A percentile compares a stretch with the other conserved stretches of the same genome.
Conservation (phyloP, 1,284 basidiomycete species). For the Vanrija pseudolonga region DNA sequence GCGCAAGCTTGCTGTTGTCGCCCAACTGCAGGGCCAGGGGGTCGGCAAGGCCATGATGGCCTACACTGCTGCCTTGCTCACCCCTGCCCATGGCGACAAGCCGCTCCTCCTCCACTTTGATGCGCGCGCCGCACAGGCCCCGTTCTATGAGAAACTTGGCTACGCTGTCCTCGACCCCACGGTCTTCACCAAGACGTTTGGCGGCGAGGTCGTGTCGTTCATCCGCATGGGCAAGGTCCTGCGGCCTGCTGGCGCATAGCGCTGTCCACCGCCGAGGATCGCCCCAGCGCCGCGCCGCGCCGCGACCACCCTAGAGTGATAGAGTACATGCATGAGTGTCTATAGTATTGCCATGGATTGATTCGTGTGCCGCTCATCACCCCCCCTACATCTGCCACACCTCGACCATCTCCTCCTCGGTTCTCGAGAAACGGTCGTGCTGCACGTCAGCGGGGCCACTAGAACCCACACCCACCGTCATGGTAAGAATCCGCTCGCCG, state of each 20-base stretch:
- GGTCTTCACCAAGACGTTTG: conserved; percentile 16
- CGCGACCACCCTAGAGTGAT: too few species aligned
- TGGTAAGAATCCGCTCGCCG: conserved; percentile 35
- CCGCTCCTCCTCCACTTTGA: conserved; percentile 26
- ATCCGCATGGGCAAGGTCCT: conserved; percentile 30
- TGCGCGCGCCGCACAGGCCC: conserved; percentile 19
- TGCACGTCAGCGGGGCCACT: background rate
- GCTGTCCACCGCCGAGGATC: too few species aligned
- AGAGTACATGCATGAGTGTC: background rate
- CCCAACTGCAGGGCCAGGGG: conserved; percentile 20
- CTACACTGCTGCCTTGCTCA: background rate
- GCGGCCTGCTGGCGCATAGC: background rate
- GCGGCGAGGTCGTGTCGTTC: conserved; percentile 18
- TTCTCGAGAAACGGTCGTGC: too few species aligned
- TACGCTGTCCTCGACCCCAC: conserved; percentile 18
- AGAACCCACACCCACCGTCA: background rate
- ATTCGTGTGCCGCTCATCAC: too few species aligned
- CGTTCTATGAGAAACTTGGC: conserved; percentile 26
- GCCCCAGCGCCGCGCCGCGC: too few species aligned
- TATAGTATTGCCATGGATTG: too few species aligned
- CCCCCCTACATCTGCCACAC: background rate
- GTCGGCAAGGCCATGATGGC: conserved; percentile 20
- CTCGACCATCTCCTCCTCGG: background rate
- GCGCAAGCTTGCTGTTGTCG: conserved; percentile 31
- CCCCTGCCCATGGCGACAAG: background rate